Base-by-base conservation (phyloP, 192 early-diverging fungal genomes). In the Funneliformis geosporum region DNA sequence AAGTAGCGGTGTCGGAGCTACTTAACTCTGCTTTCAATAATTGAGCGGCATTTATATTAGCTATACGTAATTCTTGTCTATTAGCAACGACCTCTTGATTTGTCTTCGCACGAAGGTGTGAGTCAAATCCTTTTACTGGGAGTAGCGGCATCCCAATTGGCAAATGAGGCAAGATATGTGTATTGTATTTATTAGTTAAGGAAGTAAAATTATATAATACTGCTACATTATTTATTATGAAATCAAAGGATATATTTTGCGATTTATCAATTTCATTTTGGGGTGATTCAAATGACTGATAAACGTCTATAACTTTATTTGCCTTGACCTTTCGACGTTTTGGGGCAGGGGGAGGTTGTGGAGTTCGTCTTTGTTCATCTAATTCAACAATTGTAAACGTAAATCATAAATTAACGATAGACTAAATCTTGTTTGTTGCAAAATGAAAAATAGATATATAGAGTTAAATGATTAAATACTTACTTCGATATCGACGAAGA, bases 11-110 rank as follows among this genome's bases (percentile, higher is more conserved):
- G 87, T 84, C 2, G 62, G 47, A 74, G 23, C 80, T 85, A 21
- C 80, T 83, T 38, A 95, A 76, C 50, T 87, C 83, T 14, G 92
- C 90, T 68, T 90, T 93, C 78, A 96, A 86, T 2, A 85, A 83
- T 12, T 87, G 85, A 50, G 93, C 94, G 5, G 89, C 88, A 76
- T 89, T 87, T 70, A 89, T 84, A 50, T 87, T 88, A 23, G 87
- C 86, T 70, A 87, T 84, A 40, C 84, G 73, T 14, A 83, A 14
- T 7, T 76, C 79, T 38, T 83, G 82, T 47, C 84, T 75, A 76
- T 81, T 79, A 60, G 72, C 43, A 83, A 84, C 83, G 85, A 91
- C 59, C 40, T 86, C 86, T 68, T 84, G 78, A 80, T 88, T 89
- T 10, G 86, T 81, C 62, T 76, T 18, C 42, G 74, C 60, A 59